A percentile compares a stretch with the other conserved stretches of the same genome.
phyloP scores from a whole-genome alignment of 2,329 filamentous ascomycete genomes.

The Penicillium olsonii region DNA sequence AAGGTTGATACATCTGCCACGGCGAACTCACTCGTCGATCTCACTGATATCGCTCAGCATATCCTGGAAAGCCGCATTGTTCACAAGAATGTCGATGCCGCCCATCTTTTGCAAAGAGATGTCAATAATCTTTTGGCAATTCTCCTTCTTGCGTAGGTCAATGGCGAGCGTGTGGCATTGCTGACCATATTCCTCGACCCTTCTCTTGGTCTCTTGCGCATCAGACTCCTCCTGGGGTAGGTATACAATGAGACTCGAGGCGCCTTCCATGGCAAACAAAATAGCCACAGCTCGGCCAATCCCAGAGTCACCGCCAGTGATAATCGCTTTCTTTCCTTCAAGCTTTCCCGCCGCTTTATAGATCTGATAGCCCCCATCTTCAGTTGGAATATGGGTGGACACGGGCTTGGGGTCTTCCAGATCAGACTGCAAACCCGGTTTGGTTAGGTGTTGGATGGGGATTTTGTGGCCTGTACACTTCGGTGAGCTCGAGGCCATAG shows the following conservation, averaged over 20 bases:
- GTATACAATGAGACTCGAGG: slow-evolving; percentile 71
- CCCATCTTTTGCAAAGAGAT: slow-evolving; percentile 67
- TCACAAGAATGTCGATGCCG: slow-evolving; percentile 65
- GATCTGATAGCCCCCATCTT: slow-evolving; percentile 66
- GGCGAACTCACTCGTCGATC: slow-evolving; percentile 61
- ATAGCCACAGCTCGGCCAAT: slow-evolving; percentile 76
- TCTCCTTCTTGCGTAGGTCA: slow-evolving; percentile 65
- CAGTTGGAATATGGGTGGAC: slow-evolving; percentile 66
- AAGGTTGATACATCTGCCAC: not conserved
- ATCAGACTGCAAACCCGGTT: slow-evolving; percentile 56
- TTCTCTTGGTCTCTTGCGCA: slow-evolving; percentile 70
- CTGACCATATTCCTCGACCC: slow-evolving; percentile 66
- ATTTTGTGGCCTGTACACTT: slow-evolving; percentile 49
- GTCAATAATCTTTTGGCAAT: slow-evolving; percentile 70
- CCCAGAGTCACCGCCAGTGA: slow-evolving; percentile 78
- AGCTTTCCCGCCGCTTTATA: slow-evolving; percentile 79
- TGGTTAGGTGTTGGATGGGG: slow-evolving; percentile 54
- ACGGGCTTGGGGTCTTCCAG: slow-evolving; percentile 61
- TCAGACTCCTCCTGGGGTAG: slow-evolving; percentile 75
- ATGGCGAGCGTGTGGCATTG: slow-evolving; percentile 65
- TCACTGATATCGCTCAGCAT: slow-evolving; percentile 71
- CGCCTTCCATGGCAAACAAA: slow-evolving; percentile 79
- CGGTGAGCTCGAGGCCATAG: not conserved
- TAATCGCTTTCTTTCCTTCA: slow-evolving; percentile 71
- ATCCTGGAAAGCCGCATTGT: slow-evolving; percentile 76